These are phyloP conservation scores for Blastobotrys niveus DNA, from an alignment of 1,139 yeast species.

Conservation along the genomic window DNA sequence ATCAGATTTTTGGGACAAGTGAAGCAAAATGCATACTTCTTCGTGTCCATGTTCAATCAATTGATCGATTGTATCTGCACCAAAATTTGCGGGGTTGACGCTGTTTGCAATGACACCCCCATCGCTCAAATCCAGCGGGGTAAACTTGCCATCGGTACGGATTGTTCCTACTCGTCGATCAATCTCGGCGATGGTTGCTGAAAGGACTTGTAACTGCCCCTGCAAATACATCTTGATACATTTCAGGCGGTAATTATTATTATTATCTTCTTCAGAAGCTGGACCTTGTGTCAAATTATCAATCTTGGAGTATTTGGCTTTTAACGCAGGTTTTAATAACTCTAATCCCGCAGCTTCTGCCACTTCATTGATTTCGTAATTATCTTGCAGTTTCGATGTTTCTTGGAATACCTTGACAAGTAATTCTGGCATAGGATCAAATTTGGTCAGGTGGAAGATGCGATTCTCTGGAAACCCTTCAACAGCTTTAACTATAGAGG, in stretches of 20 bases:
- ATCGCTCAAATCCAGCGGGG: neutral
- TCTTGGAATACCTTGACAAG: constrained; percentile 18
- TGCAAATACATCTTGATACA: neutral
- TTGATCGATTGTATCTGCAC: constrained; percentile 12
- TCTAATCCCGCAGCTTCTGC: constrained; percentile 11
- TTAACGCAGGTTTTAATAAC: constrained; percentile 8
- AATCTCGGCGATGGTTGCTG: neutral
- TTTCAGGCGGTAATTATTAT: neutral
- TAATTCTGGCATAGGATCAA: constrained; percentile 20
- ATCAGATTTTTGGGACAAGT: constrained; percentile 12
- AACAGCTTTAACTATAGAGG: constrained; percentile 7
- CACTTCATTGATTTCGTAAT: constrained; percentile 3
- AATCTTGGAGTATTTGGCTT: constrained; percentile 6
- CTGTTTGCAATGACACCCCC: neutral
- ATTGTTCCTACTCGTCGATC: neutral
- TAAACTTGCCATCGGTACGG: neutral
- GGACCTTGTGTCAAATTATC: neutral
- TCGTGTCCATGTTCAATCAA: constrained; percentile 20
- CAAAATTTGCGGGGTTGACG: constrained; percentile 1
- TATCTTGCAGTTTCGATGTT: constrained; percentile 13
- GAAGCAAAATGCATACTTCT: constrained; percentile 19
- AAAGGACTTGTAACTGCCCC: neutral
- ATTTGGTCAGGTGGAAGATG: constrained; percentile 21
- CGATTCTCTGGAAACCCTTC: constrained; percentile 16
- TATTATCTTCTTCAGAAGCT: too few relatives aligned